phyloP scores from a whole-genome alignment of 2,329 filamentous ascomycete species.

The Fusarium piperis region DNA sequence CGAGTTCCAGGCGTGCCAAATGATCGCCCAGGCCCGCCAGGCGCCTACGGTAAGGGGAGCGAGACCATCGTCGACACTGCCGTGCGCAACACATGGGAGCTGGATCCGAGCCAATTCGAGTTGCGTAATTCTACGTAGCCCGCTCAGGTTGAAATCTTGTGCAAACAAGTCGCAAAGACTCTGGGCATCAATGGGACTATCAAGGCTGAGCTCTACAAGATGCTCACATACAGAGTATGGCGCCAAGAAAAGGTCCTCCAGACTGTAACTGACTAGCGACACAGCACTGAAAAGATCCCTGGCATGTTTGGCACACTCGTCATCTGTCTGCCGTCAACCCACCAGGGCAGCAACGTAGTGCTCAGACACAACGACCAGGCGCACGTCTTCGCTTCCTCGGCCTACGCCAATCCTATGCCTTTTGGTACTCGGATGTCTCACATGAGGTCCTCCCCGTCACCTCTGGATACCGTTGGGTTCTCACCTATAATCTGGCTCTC shows the following conservation, averaged over 20 bases:
- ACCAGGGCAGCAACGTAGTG: constrained; percentile 58
- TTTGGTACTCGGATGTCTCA: constrained; percentile 62
- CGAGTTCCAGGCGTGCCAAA: background rate
- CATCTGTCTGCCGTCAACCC: constrained; percentile 57
- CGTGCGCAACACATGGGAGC: constrained; percentile 56
- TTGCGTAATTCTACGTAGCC: constrained; percentile 50
- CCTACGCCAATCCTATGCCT: constrained; percentile 35
- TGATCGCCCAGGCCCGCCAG: constrained; percentile 25
- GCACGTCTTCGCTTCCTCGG: constrained; percentile 45
- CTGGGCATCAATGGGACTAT: constrained; percentile 48
- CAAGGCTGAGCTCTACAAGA: constrained; percentile 54
- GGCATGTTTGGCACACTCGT: constrained; percentile 62
- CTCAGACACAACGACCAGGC: constrained; percentile 50
- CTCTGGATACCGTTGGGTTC: constrained; percentile 59
- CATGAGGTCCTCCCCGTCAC: constrained; percentile 60
- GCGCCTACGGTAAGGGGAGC: constrained; percentile 50
- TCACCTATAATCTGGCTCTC: constrained; percentile 62
- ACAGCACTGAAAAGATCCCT: constrained; percentile 55
- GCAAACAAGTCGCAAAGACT: constrained; percentile 34
- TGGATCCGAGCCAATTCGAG: constrained; percentile 51
- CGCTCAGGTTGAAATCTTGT: constrained; percentile 35
- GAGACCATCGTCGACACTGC: constrained; percentile 52
- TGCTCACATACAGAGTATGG: constrained; percentile 45
- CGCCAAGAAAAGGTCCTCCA: background rate
- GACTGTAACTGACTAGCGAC: background rate